phyloP scores from a whole-genome alignment of 2,329 filamentous ascomycete species.

The Thermoascus crustaceus region DNA sequence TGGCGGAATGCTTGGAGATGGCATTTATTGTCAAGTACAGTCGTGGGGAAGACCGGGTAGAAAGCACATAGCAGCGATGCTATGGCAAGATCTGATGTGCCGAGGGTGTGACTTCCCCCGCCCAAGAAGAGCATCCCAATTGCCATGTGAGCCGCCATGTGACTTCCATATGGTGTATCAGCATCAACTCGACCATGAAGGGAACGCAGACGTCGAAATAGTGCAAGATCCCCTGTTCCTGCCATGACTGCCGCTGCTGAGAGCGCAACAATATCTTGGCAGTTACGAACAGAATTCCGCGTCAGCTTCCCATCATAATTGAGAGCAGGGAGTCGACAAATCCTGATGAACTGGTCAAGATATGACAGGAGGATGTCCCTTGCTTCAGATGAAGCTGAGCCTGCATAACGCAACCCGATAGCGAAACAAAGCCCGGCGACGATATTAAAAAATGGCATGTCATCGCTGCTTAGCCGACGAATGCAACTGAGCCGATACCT shows the following conservation, averaged over 20 bases:
- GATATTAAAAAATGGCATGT: slow-evolving; percentile 90
- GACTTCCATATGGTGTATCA: slow-evolving; percentile 84
- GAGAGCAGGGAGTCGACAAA: slow-evolving; percentile 55
- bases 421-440: slow-evolving; percentile 79
- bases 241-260: slow-evolving; percentile 87
- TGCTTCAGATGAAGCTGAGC: slow-evolving; percentile 60
- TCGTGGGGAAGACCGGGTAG: slow-evolving; percentile 84
- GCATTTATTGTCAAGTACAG: slow-evolving; percentile 85
- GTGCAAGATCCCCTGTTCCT: slow-evolving; percentile 78
- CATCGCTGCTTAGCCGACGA: slow-evolving; percentile 61
- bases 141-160: slow-evolving; percentile 85
- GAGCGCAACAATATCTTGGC: slow-evolving; percentile 78
- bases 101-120: slow-evolving; percentile 85
- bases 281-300: slow-evolving; percentile 76
- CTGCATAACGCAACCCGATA: slow-evolving; percentile 64
- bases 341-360: slow-evolving; percentile 75
- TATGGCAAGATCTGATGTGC: slow-evolving; percentile 77
- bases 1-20: slow-evolving; percentile 95
- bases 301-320: slow-evolving; percentile 80
- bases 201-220: slow-evolving; percentile 76
- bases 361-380: slow-evolving; percentile 77
- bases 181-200: slow-evolving; percentile 79
- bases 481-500: slow-evolving; percentile 54
- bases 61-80: slow-evolving; percentile 82
- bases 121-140: slow-evolving; percentile 86